Evolutionary conservation across 345 rosid species (phyloP).

Genomic region (Citrus sp.): DNA sequence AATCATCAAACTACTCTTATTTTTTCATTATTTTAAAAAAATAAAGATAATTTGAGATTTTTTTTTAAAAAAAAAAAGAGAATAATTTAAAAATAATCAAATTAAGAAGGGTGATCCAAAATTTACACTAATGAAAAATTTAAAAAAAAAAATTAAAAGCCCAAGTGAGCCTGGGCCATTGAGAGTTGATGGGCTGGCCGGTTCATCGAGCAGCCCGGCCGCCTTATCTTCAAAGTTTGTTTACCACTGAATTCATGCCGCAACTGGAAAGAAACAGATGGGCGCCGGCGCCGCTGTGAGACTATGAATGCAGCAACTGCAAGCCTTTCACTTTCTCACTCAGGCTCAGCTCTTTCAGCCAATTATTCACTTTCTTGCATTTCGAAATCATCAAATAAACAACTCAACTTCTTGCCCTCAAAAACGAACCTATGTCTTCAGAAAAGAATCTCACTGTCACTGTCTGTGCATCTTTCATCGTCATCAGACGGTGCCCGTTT

Average conservation of each 20-base stretch:
- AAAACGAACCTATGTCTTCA: not conserved
- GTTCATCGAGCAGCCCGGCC: not conserved
- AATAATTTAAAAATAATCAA: no score
- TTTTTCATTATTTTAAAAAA: no score
- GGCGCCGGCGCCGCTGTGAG: not conserved
- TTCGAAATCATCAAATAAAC: not conserved
- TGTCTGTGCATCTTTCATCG: not conserved
- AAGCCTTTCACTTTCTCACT: not conserved
- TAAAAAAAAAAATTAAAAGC: not conserved
- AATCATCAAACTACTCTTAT: accelerated
- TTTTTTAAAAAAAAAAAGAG: no score
- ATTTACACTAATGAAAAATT: no score
- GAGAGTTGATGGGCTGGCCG: not conserved
- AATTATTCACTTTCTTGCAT: not conserved
- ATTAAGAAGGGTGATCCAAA: no score
- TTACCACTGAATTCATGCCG: no score
- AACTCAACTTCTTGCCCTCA: not conserved
- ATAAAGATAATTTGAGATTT: no score
- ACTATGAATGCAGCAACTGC: not conserved
- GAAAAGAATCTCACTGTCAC: not conserved
- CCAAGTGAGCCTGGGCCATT: not conserved
- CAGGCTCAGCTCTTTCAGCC: not conserved
- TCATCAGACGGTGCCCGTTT: constrained; percentile 8
- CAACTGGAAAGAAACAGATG: not conserved
- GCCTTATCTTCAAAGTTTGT: not conserved